Evolutionary conservation across 2,329 filamentous ascomycete genomes (phyloP), one percentile per base, ranked within the genome.

Genomic region (Fusarium hainanense): DNA sequence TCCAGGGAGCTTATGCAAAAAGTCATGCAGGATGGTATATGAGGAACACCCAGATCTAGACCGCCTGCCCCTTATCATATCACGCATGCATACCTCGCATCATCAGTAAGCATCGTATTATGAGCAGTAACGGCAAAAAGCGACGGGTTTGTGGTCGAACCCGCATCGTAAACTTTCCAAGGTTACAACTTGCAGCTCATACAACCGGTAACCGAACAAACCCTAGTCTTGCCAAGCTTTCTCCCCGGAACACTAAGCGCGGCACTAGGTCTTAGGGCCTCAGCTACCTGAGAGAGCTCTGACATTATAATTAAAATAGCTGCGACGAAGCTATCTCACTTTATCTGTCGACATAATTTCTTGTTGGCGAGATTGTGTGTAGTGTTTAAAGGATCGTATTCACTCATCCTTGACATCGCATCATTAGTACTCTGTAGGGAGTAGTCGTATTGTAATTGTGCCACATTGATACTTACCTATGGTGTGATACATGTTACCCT

Each of bases 221-320:
- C 55, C 68, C 68, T 69, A 70, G 68, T 54, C 70, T 50, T 41
- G 68, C 68, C 68, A 70, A 70, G 68, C 68, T 69, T 70, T 66
- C 64, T 55, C 68, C 68, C 68, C 59, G 23, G 55, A 40, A 46
- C 64, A 58, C 64, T 69, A 71, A 51, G 27, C 34, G 37, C 44
- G 37, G 49, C 64, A 71, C 64, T 70, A 68, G 63, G 21, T 56
- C 57, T 28, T 41, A 48, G 42, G 56, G 42, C 52, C 68, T 58
- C 46, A 46, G 63, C 41, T 54, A 27, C 51, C 43, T 46, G 58
- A 51, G 41, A 66, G 18, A 37, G 58, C 63, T 60, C 49, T 54
- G 58, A 50, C 50, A 51, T 48, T 59, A 52, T 52, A 41, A 21
- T 52, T 18, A 42, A 63, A 63, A 63, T 21, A 68, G 13, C 34